These are phyloP conservation scores for Amauroascus niger DNA, from an alignment of 2,329 filamentous ascomycete species.

Conservation along the genomic window DNA sequence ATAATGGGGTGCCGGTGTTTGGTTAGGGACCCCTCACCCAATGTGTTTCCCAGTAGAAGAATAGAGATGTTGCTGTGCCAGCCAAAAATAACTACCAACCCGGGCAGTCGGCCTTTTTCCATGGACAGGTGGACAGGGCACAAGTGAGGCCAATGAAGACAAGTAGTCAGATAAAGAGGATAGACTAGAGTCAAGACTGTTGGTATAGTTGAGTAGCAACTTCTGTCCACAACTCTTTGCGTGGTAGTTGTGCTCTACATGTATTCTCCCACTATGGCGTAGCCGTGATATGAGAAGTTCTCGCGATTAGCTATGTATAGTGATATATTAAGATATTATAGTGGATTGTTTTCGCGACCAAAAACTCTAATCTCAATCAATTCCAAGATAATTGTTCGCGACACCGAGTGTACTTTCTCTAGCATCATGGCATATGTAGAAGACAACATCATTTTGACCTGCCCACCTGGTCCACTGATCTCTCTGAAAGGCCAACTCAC, in stretches of 20 bases:
- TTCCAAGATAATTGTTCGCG: background rate
- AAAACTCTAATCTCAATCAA: background rate
- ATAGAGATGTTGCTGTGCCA: conserved; percentile 1
- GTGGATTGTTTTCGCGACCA: background rate
- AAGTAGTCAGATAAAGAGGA: background rate
- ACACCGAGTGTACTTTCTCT: background rate
- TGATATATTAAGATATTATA: background rate
- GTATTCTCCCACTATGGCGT: background rate
- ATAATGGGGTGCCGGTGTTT: background rate
- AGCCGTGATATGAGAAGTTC: background rate
- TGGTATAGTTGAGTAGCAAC: background rate
- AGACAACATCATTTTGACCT: too few relatives aligned
- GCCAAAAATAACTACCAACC: conserved; percentile 2
- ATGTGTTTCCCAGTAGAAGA: background rate
- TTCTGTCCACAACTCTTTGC: background rate
- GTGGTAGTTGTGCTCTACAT: background rate
- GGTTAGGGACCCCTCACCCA: background rate
- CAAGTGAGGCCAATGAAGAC: conserved; percentile 1
- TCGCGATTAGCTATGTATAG: background rate
- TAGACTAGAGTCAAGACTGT: background rate
- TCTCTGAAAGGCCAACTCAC: too few relatives aligned
- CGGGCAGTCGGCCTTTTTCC: background rate
- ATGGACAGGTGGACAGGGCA: conserved; percentile 2
- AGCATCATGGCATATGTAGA: background rate
- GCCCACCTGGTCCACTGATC: too few relatives aligned